Base-by-base conservation (phyloP, 345 rosid genomes). In the Pistacia vera region DNA sequence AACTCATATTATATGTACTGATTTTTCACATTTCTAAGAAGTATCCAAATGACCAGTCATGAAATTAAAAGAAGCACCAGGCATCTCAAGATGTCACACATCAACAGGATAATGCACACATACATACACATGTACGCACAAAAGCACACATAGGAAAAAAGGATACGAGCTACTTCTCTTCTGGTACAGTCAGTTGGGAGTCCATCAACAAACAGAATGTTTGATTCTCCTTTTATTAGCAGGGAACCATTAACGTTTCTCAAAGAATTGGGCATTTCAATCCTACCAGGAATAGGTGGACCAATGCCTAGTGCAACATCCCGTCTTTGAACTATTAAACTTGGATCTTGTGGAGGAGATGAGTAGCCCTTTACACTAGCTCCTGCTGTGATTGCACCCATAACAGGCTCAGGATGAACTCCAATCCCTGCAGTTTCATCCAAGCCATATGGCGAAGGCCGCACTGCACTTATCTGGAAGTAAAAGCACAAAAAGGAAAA, bases 161-260 rank as follows among this genome's bases (percentile, higher is more conserved):
- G 90, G 92, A 90, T 86, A 88, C 90, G 88, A 3, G 89, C 87
- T n/a, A 86, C 94, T 85, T 90, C 94, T 77, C 94, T 85, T 78
- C 91, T 84, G 41, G 88, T 85, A 81, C 92, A 88, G 75, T 88
- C 87, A 14, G 85, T 84, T 68, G 90, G 90, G 55, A 90, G 94
- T 51, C 90, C 90, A 71, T 79, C 88, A 36, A 90, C 89, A 72
- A 84, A 84, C 77, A 90, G 78, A 75, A 86, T 79, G 67, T 83
- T 88, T 0, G 91, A 85, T n/a, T 84, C 87, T 55, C 75, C 81
- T 18, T 51, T 55, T 54, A 64, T 51, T 3, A 16, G 75, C 30
- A n/a, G 68, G 18, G 70, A 61, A 67, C 72, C 77, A 57, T 73
- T 82, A 49, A 46, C 81, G 66, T 73, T 81, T 79, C 82, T 81